Conservation (phyloP, 1,139 yeast species). For the Saccharomyces hybrid region DNA sequence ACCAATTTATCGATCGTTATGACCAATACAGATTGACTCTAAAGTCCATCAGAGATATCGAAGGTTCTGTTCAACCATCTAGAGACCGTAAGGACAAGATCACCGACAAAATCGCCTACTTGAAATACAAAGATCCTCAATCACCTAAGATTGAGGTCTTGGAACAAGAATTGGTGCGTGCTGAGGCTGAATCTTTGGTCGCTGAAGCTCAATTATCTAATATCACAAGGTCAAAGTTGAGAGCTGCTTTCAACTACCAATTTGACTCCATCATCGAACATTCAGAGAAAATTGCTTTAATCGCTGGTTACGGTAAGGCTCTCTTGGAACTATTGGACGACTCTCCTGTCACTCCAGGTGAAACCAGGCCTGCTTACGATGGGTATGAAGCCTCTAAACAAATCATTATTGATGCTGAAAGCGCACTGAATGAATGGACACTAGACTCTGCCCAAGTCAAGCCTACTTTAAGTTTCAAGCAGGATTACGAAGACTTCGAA, state of each 20-base stretch:
- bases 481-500: conserved; percentile 54
- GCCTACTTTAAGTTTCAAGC: conserved; percentile 87
- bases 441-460: conserved; percentile 90
- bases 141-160: conserved; percentile 90
- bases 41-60: conserved; percentile 92
- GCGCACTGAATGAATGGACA: conserved; percentile 94
- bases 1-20: conserved; percentile 93
- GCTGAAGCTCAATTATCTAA: conserved; percentile 98
- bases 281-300: conserved; percentile 91
- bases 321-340: conserved; percentile 91
- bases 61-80: conserved; percentile 95
- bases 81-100: conserved; percentile 97
- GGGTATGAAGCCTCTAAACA: conserved; percentile 98
- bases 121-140: conserved; percentile 97
- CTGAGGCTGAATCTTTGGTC: conserved; percentile 97
- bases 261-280: conserved; percentile 95
- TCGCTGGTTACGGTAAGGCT: conserved; percentile 98
- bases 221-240: conserved; percentile 95
- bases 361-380: conserved; percentile 96
- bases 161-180: conserved; percentile 97
- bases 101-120: conserved; percentile 94
- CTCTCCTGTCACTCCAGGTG: conserved; percentile 97
- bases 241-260: conserved; percentile 95
- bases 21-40: conserved; percentile 96
- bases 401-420: conserved; percentile 94